phyloP scores from a whole-genome alignment of 306 rosid species.

The Ormosia emarginata region DNA sequence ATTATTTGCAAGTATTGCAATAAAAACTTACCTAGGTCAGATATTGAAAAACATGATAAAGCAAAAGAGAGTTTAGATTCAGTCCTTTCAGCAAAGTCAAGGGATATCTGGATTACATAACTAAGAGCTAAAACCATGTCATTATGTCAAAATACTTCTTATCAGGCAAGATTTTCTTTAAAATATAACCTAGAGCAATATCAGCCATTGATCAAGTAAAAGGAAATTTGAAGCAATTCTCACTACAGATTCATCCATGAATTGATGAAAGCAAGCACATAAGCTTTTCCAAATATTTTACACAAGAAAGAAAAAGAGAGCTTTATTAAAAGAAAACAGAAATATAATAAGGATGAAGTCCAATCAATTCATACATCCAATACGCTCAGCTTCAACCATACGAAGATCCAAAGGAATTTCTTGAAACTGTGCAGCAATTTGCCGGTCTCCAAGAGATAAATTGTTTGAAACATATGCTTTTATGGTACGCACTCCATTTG shows the following conservation, averaged over 20 bases:
- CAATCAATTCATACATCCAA: conserved; percentile 63
- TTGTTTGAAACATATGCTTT: conserved; percentile 72
- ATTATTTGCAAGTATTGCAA: not conserved
- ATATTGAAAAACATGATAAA: not conserved
- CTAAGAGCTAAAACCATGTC: not conserved
- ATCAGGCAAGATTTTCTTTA: not conserved
- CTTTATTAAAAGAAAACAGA: not conserved
- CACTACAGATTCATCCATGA: not conserved
- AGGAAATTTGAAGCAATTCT: not conserved
- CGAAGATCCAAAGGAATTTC: conserved; percentile 90
- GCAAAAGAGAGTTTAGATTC: not conserved
- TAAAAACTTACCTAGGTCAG: not conserved
- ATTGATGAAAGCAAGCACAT: not conserved
- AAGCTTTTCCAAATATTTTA: not conserved
- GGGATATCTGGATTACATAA: not conserved
- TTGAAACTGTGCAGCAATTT: conserved; percentile 96
- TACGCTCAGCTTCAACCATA: conserved; percentile 87
- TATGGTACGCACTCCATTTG: conserved; percentile 59
- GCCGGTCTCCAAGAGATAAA: conserved; percentile 83
- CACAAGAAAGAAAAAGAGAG: not conserved
- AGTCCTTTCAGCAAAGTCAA: not conserved
- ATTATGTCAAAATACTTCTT: not conserved
- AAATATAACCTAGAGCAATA: not conserved
- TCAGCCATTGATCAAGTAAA: not conserved
- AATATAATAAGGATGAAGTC: not conserved